These are phyloP conservation scores for Rugosomyces carneus DNA, from an alignment of 1,284 basidiomycete genomes.

Conservation along the genomic window DNA sequence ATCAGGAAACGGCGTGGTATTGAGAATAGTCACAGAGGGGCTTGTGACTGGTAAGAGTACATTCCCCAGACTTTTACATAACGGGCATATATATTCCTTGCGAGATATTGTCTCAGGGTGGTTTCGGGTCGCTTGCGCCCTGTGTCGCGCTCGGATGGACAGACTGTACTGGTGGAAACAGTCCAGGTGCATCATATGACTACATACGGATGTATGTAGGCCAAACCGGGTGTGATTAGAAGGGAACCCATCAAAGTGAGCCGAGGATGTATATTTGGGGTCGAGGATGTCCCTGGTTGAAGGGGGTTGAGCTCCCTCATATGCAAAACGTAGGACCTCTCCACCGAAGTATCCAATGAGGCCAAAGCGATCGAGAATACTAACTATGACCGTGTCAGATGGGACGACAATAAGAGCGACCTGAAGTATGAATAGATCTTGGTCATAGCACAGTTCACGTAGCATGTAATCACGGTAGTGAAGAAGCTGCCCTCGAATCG, in stretches of 20 bases:
- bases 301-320: constrained; percentile 68
- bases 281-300: constrained; percentile 42
- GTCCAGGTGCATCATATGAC: constrained; percentile 95
- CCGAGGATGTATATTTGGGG: constrained; percentile 37
- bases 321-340: constrained; percentile 47
- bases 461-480: constrained; percentile 97
- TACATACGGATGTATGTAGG: constrained; percentile 86
- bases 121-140: constrained; percentile 85
- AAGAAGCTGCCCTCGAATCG: constrained; percentile 91
- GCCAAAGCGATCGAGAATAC: constrained; percentile 87
- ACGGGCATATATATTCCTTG: constrained; percentile 93
- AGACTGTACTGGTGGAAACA: constrained; percentile 91
- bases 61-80: constrained; percentile 98
- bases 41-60: constrained; percentile 80
- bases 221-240: constrained; percentile 74
- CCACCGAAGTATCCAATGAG: constrained; percentile 78
- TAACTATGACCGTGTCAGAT: constrained; percentile 76
- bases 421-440: constrained; percentile 92
- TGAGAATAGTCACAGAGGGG: constrained; percentile 41
- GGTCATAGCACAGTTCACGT: constrained; percentile 94
- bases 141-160: constrained; percentile 86
- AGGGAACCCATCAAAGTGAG: constrained; percentile 73
- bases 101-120: constrained; percentile 92
- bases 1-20: constrained; percentile 60
- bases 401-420: constrained; percentile 76